phyloP scores from a whole-genome alignment of 495 filamentous ascomycete genomes.

The Paragyromitra xinjiangensis region DNA sequence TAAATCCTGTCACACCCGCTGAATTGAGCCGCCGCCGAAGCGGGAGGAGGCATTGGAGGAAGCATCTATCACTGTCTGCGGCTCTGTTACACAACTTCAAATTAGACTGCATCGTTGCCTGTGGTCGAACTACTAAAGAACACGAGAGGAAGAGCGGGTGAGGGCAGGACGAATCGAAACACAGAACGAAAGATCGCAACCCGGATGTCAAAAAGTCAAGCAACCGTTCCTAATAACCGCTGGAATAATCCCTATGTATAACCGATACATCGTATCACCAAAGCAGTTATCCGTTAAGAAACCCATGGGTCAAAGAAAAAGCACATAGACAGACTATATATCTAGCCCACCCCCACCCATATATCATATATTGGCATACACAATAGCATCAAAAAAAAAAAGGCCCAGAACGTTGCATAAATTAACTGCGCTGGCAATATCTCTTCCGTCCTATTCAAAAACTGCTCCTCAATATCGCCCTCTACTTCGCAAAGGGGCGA shows the following conservation, averaged over 20 bases:
- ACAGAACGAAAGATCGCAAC: slow-evolving; percentile 21
- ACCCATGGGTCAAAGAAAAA: slow-evolving; percentile 17
- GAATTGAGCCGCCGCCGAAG: slow-evolving; percentile 44
- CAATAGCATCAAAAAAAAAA: slow-evolving; percentile 19
- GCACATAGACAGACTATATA: slow-evolving; percentile 22
- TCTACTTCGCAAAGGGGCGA: slow-evolving; percentile 14
- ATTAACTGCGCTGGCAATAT: slow-evolving; percentile 34
- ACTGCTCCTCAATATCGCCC: slow-evolving; percentile 6
- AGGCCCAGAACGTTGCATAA: slow-evolving; percentile 29
- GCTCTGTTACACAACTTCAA: slow-evolving; percentile 40
- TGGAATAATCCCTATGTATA: slow-evolving; percentile 8
- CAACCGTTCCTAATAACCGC: slow-evolving; percentile 20
- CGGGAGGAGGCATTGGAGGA: slow-evolving; percentile 36
- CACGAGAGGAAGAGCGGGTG: neutral
- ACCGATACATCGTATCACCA: slow-evolving; percentile 16
- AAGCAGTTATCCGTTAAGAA: slow-evolving; percentile 30
- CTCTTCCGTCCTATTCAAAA: slow-evolving; percentile 2
- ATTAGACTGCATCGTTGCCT: slow-evolving; percentile 27
- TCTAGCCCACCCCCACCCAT: slow-evolving; percentile 28
- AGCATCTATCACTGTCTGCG: slow-evolving; percentile 32
- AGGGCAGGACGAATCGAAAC: slow-evolving; percentile 18
- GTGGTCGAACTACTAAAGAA: slow-evolving; percentile 13
- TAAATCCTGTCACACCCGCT: slow-evolving; percentile 38
- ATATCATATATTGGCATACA: slow-evolving; percentile 39
- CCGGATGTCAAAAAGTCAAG: slow-evolving; percentile 12